phyloP scores from a whole-genome alignment of 805 yeast genomes.

The Monosporozyma unispora region DNA sequence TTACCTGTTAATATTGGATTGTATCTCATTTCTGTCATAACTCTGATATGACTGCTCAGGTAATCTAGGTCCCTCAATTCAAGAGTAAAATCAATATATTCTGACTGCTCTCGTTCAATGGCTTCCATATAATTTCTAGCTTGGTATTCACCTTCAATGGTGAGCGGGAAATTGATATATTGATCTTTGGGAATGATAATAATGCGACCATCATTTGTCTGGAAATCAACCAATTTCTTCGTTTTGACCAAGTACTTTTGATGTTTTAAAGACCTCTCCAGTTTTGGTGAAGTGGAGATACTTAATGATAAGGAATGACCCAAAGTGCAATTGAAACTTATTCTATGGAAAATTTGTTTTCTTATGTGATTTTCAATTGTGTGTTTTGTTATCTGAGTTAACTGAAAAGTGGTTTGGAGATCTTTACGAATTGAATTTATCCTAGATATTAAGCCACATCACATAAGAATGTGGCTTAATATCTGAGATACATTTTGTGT shows the following conservation, averaged over 20 bases:
- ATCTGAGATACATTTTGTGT: conserved; percentile 28
- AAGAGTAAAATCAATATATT: conserved; percentile 32
- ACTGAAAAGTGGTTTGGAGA: conserved; percentile 34
- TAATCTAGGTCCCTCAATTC: conserved; percentile 33
- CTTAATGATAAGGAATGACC: conserved; percentile 17
- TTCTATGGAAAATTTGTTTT: conserved; percentile 13
- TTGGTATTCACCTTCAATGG: conserved; percentile 16
- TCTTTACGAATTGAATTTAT: conserved; percentile 38
- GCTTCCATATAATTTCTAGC: conserved; percentile 24
- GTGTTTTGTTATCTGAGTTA: conserved; percentile 27
- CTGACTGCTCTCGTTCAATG: conserved; percentile 17
- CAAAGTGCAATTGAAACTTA: conserved; percentile 17
- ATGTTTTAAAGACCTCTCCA: conserved; percentile 17
- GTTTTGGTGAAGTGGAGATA: conserved; percentile 12
- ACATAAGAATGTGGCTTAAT: conserved; percentile 31
- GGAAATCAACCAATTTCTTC: conserved; percentile 13
- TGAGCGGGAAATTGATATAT: conserved; percentile 18
- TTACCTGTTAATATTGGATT: conserved; percentile 32
- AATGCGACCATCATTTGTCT: conserved; percentile 17
- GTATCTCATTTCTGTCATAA: conserved; percentile 28
- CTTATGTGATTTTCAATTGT: conserved; percentile 15
- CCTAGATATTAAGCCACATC: conserved; percentile 27
- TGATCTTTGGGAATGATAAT: conserved; percentile 20
- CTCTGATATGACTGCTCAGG: conserved; percentile 25
- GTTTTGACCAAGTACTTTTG: conserved; percentile 15